phyloP scores from a whole-genome alignment of 176 grass and related monocot species.

The Paspalum notatum region DNA sequence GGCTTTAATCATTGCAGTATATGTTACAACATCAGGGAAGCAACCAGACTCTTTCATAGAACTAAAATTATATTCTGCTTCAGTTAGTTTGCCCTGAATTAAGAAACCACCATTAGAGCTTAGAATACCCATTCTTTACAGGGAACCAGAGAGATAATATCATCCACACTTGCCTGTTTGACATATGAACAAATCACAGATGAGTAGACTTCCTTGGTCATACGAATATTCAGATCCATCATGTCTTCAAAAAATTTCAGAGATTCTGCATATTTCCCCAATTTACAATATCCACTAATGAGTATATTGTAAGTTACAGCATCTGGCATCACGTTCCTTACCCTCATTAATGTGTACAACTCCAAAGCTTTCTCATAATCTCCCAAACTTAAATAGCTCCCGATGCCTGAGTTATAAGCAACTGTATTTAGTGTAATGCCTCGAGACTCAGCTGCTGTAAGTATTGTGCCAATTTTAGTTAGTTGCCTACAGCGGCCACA shows the following conservation, averaged over 20 bases:
- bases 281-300: slow-evolving; percentile 79
- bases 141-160: slow-evolving; percentile 31
- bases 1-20: slow-evolving; percentile 84
- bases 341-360: slow-evolving; percentile 77
- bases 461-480: slow-evolving; percentile 72
- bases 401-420: slow-evolving; percentile 89
- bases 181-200: slow-evolving; percentile 86
- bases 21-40: slow-evolving; percentile 93
- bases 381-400: slow-evolving; percentile 79
- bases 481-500: slow-evolving; percentile 70
- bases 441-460: slow-evolving; percentile 68
- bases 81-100: slow-evolving; percentile 73
- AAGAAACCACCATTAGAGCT: slow-evolving; percentile 27
- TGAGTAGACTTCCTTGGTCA: slow-evolving; percentile 87
- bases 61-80: slow-evolving; percentile 79
- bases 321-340: slow-evolving; percentile 67
- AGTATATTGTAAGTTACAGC: slow-evolving; percentile 86
- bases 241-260: slow-evolving; percentile 84
- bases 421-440: slow-evolving; percentile 81
- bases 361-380: slow-evolving; percentile 82
- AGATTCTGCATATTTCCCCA: slow-evolving; percentile 69
- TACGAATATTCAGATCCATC: slow-evolving; percentile 64
- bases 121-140: slow-evolving; percentile 38
- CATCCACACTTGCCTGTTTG: slow-evolving; percentile 68
- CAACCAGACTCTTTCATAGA: slow-evolving; percentile 75